phyloP scores from a whole-genome alignment of 1,284 basidiomycete genomes.

The Sporisorium reilianum region DNA sequence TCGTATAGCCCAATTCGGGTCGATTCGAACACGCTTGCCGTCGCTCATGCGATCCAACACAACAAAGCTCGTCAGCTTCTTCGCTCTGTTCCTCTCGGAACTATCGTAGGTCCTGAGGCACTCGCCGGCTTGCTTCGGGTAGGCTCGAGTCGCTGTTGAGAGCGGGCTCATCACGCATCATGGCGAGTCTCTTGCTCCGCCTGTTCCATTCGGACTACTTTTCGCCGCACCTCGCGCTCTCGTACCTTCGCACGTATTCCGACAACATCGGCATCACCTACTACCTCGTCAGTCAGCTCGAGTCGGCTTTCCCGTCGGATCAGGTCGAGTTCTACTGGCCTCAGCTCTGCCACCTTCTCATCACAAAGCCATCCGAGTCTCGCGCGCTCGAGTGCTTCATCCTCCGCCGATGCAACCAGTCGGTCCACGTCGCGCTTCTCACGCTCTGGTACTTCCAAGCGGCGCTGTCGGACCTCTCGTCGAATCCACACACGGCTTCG shows the following conservation, averaged over 20 bases:
- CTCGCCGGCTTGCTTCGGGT: background rate
- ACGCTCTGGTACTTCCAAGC: conserved; percentile 69
- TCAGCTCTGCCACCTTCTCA: conserved; percentile 67
- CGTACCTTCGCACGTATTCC: conserved; percentile 65
- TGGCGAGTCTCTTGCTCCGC: conserved; percentile 66
- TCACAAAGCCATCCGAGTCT: conserved; percentile 63
- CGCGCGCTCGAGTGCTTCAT: conserved; percentile 66
- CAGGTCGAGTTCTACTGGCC: conserved; percentile 69
- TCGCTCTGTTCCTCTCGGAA: background rate
- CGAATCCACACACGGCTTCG: conserved; percentile 77
- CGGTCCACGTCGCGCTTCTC: conserved; percentile 65
- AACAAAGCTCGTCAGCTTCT: background rate
- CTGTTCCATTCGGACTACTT: conserved; percentile 69
- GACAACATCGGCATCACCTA: conserved; percentile 69
- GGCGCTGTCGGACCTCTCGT: conserved; percentile 61
- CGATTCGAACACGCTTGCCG: background rate
- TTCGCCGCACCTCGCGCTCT: conserved; percentile 66
- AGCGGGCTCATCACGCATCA: conserved; percentile 49
- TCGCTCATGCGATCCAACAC: background rate
- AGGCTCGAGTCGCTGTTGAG: background rate
- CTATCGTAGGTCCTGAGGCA: background rate
- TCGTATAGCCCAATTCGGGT: background rate
- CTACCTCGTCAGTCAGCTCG: conserved; percentile 64
- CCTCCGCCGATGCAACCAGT: conserved; percentile 62
- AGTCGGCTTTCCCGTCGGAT: conserved; percentile 52